Evolutionary conservation across 2,329 filamentous ascomycete species (phyloP).

Genomic region (Sclerotinia sclerotiorum): DNA sequence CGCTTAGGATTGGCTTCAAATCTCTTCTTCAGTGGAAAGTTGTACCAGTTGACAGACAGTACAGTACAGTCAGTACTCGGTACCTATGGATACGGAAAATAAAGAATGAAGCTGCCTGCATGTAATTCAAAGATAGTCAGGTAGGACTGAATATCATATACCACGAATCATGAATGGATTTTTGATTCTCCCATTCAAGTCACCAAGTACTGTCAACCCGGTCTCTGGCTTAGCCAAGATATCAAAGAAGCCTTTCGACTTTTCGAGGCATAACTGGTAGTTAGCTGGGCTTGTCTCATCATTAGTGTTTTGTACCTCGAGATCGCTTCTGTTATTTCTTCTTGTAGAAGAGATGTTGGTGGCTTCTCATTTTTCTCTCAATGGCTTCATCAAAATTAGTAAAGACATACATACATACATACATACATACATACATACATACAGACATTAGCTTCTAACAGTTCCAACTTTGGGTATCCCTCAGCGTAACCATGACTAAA

Average conservation of each 20-base stretch:
- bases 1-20: conserved; percentile 11
- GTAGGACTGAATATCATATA: not conserved
- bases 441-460: not conserved
- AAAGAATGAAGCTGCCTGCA: not conserved
- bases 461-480: not conserved
- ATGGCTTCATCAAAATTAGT: not conserved
- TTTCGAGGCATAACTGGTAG: not conserved
- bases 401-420: not conserved
- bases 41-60: not conserved
- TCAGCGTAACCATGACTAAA: not conserved
- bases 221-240: conserved; percentile 23
- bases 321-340: not conserved
- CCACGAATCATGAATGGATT: conserved; percentile 4
- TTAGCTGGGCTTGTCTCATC: conserved; percentile 5
- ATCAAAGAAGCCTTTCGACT: conserved; percentile 2
- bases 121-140: conserved; percentile 1
- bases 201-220: conserved; percentile 19
- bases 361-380: not conserved
- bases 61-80: not conserved
- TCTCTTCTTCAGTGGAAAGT: conserved; percentile 7
- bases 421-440: no score
- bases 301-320: not conserved
- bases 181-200: conserved; percentile 3
- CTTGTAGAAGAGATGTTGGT: not conserved
- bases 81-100: conserved; percentile 4